These are phyloP conservation scores for Trichoderma asperellum DNA, from an alignment of 2,329 filamentous ascomycete species.

Conservation along the genomic window DNA sequence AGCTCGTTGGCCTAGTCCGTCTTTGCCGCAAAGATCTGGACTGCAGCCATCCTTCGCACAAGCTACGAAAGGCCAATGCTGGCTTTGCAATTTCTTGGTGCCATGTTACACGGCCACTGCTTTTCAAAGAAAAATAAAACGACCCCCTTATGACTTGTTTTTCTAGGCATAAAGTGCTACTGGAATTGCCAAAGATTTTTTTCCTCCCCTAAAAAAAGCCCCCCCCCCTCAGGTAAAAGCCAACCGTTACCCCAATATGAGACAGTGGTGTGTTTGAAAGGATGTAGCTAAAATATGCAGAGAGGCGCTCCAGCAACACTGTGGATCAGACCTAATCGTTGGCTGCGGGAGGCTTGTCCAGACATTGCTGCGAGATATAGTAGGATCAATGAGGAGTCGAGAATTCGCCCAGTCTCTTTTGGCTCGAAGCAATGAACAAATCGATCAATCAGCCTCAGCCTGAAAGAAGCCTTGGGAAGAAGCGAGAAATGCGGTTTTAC, in stretches of 20 bases:
- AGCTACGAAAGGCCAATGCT: background rate
- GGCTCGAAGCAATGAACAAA: background rate
- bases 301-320: background rate
- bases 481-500: background rate
- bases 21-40: constrained; percentile 9
- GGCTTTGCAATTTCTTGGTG: background rate
- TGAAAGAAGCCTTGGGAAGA: background rate
- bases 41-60: background rate
- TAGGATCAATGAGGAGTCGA: background rate
- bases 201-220: background rate
- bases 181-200: background rate
- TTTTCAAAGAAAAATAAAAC: background rate
- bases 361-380: background rate
- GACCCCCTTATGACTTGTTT: background rate
- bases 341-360: background rate
- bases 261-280: constrained; percentile 18
- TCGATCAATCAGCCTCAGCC: background rate
- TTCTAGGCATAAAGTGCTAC: background rate
- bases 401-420: background rate
- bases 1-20: constrained; percentile 1
- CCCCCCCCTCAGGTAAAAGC: background rate
- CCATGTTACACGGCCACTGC: background rate
- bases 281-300: constrained; percentile 9
- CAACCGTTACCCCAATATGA: background rate
- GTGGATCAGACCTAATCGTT: constrained; percentile 1